Base-by-base conservation (phyloP, 2,329 filamentous ascomycete species). In the Botrytis medusae region DNA sequence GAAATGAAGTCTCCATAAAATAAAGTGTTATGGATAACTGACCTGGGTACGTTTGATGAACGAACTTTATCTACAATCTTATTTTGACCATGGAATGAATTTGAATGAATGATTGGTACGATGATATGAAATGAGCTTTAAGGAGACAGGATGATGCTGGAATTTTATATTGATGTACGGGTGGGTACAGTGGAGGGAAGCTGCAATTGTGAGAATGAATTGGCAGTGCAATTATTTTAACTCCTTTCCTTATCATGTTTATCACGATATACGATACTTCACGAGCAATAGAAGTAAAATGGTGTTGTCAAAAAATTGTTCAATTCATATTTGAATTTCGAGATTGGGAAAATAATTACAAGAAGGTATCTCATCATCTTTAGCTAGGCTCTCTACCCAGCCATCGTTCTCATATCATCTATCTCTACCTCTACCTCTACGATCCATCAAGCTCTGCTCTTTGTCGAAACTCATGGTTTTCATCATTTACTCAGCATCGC, bases 401-500 rank as follows among this genome's bases (percentile, higher is more conserved):
- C 51, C n/a, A 51, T 67, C n/a, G 32, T 4, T 20, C 22, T 54
- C 59, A 0, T 2, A 4, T 6, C 2, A n/a, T 57, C 25, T 20
- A 16, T 20, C 32, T 51, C 32, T 5, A 40, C 16, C 20, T 37
- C 37, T 62, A 29, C 25, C 37, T 62, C 22, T n/a, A n/a, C 37
- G 6, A 1, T 4, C 2, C 32, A 37, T 40, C 22, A 16, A n/a
- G 4, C 32, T 34, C 22, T 1, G 20, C 8, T 32, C 7, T 8
- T 1, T 25, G 37, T 54, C 22, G 3, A 46, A 64, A 20, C 12
- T 67, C 10, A 1, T 3, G 32, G 14, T 22, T 9, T 18, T 1
- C 3, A 7, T 32, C 22, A 62, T 63, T 64, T 71, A 71, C 32
- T 71, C 69, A 4, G 32, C 44, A n/a, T 64, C 69, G 34, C 69